These are phyloP conservation scores for Lepidium campestre DNA, from an alignment of 441 rosid species.

Conservation along the genomic window DNA sequence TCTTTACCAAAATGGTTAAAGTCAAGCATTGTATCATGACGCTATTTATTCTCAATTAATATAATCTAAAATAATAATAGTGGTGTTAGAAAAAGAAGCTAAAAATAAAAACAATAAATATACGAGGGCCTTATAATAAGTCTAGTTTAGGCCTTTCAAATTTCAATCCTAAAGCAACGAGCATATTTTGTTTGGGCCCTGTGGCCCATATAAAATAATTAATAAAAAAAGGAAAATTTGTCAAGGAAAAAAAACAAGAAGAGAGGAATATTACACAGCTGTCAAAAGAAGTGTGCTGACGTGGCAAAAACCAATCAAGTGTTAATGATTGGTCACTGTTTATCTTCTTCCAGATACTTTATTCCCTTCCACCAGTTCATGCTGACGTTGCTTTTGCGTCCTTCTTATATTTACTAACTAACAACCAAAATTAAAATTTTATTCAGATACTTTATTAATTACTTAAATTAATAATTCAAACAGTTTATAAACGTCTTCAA, in stretches of 20 bases:
- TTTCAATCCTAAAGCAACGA: background rate
- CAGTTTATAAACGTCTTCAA: too few relatives aligned
- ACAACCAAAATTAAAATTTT: too few relatives aligned
- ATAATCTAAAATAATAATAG: too few relatives aligned
- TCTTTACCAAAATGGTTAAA: too few relatives aligned
- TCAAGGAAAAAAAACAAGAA: too few relatives aligned
- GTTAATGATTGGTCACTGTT: constrained; percentile 25
- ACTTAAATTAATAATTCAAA: too few relatives aligned
- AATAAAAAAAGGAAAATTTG: too few relatives aligned
- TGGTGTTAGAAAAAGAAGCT: too few relatives aligned
- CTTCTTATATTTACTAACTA: background rate
- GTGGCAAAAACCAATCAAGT: constrained; percentile 14
- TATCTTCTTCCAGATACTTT: constrained; percentile 13
- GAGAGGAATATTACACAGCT: constrained; percentile 19
- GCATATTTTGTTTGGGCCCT: background rate
- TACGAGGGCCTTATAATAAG: background rate
- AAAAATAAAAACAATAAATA: background rate
- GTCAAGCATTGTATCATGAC: too few relatives aligned
- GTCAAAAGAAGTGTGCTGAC: constrained; percentile 1
- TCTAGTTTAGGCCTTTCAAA: background rate
- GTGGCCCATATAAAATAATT: too few relatives aligned
- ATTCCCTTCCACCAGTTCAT: constrained; percentile 23
- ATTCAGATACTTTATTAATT: too few relatives aligned
- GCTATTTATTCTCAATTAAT: too few relatives aligned
- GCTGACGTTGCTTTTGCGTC: constrained; percentile 9